Base-by-base conservation (phyloP, 306 rosid genomes). In the Acacia acuminata region DNA sequence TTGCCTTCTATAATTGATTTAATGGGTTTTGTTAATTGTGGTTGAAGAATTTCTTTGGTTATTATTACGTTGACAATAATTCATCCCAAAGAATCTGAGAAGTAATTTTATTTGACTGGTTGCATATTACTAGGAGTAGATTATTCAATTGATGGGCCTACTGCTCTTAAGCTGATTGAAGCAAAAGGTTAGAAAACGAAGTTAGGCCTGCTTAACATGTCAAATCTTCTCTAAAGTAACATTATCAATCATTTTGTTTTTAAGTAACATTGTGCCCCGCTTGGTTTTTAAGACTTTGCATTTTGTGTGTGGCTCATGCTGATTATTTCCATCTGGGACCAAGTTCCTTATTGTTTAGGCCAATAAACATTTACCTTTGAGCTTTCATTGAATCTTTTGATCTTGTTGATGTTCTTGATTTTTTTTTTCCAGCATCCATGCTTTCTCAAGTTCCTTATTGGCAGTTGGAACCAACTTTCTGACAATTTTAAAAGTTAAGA, bases 311-410 rank as follows among this genome's bases (percentile, higher is more conserved):
- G 76, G 45, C 66, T 40, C 24, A 15, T 67, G 83, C 45, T 81
- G 50, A 43, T 17, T 64, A 10, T 70, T 65, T 38, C 38, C 45
- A 72, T 43, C 8, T 64, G 68, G 71, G 71, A 38, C 58, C 16
- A 34, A 27, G 25, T 63, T 75, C 79, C 82, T 25, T 75, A 14
- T 75, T 47, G 53, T 75, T 38, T 79, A 79, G 58, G 44, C 48
- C 60, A 82, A 73, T 81, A 76, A 86, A 83, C 84, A 45, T 70
- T 70, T 69, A 50, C 72, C 20, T 70, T 65, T 61, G 56, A 87
- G 63, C 80, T 75, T 79, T 87, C 34, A 67, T 78, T 83, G 69
- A 65, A 67, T 81, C 87, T 82, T 79, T 90, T 67, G 83, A 85
- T 84, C 76, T 61, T 85, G 83, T 71, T 50, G 76, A 80, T 76